Conservation (phyloP, 768 basidiomycete genomes). For the Mrakia hoshinonis region DNA sequence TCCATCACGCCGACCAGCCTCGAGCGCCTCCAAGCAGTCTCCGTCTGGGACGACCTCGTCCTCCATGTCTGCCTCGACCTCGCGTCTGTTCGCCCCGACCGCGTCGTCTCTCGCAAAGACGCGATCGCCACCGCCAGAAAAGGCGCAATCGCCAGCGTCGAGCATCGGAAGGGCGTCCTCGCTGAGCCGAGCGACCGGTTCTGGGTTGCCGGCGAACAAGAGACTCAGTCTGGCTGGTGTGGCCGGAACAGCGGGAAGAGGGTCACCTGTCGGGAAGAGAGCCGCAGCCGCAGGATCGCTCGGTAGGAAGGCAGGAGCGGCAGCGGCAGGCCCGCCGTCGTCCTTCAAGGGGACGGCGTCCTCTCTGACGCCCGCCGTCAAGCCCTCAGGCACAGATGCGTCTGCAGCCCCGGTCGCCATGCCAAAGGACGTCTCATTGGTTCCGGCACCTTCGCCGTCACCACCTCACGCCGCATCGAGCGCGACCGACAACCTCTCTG, state of each 20-base stretch:
- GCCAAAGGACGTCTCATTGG: too few relatives aligned
- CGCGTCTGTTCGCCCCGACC: constrained; percentile 5
- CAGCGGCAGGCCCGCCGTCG: not conserved
- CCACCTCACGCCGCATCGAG: too few relatives aligned
- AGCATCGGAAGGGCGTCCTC: not conserved
- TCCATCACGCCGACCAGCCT: constrained; percentile 1
- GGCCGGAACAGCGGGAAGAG: not conserved
- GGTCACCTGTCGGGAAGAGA: not conserved
- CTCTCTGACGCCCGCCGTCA: not conserved
- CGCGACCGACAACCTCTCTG: too few relatives aligned
- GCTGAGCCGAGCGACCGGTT: not conserved
- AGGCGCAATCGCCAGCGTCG: not conserved
- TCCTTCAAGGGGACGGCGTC: not conserved
- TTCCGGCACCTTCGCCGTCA: too few relatives aligned
- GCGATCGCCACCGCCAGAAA: not conserved
- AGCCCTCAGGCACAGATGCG: too few relatives aligned
- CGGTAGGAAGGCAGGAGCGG: not conserved
- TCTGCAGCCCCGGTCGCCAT: too few relatives aligned
- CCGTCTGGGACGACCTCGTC: not conserved
- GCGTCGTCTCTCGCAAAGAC: constrained; percentile 17
- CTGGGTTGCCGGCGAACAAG: not conserved
- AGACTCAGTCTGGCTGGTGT: not conserved
- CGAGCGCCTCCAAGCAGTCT: not conserved
- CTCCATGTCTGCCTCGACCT: not conserved
- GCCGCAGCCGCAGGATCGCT: not conserved